Base-by-base conservation (phyloP, 768 basidiomycete genomes). In the Rhodotorula graminis region DNA sequence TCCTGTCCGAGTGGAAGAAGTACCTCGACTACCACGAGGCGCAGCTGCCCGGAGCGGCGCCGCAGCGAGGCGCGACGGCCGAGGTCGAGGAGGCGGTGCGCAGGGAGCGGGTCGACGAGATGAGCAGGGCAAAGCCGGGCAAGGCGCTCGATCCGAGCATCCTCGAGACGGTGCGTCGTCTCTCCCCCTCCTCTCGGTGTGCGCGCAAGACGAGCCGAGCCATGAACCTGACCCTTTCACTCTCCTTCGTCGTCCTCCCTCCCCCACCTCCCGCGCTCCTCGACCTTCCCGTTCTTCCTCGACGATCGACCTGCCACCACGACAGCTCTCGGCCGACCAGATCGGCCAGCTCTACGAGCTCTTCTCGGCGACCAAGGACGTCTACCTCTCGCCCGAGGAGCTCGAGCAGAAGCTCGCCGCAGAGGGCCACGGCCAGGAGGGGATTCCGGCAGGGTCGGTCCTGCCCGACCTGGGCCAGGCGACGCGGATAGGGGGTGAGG, bases 291-390 rank as follows among this genome's bases (percentile, higher is more conserved):
- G 49, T 3, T 4, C 21, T 14, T 33, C 31, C 25, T 33, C 37
- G 25, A 23, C 40, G 3, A 23, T 2, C 58, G 23, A 18, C 52
- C 52, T 11, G 2, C 53, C 72, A 66, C 40, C 25, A 5, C 66
- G 62, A 37, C 69, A 93, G 92, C 89, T 94, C 88, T 93, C 92
- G 29, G 81, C 84, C 46, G 92, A 95, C 79, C 95, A 99, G 80
- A 83, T 97, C 9, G 91, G 91, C 1, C 95, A 98, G 81, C 81
- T 99, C 55, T 92, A 96, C 79, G 93, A 97, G 79, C 85, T 99
- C 72, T 93, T 95, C 92, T 88, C 91, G 73, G 90, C 89, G 5
- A 88, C 92, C 0, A 92, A 90, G 79, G 89, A 89, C 31, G 69
- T 70, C 4, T 73, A 29, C 46, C 27, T 57, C 7, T 44, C 69